These are phyloP conservation scores for Pisolithus albus DNA, from an alignment of 768 basidiomycete species.

Conservation along the genomic window DNA sequence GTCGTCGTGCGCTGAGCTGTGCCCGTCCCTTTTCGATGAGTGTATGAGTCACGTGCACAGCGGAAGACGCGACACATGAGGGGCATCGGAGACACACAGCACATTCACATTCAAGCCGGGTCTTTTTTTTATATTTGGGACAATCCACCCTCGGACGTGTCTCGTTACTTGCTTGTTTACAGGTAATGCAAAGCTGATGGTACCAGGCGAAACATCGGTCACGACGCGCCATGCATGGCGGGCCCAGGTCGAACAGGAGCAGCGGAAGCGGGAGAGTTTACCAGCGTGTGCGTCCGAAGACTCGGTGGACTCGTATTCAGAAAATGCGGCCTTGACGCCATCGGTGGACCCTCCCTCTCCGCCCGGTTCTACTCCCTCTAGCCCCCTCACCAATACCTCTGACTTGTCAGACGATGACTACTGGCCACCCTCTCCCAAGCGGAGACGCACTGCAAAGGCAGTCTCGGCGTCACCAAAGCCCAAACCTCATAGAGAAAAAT, in stretches of 20 bases:
- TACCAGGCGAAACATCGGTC: constrained; percentile 17
- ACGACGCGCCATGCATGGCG: constrained; percentile 27
- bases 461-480: constrained; percentile 1
- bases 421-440: constrained; percentile 19
- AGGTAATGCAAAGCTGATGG: constrained; percentile 7
- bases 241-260: constrained; percentile 14
- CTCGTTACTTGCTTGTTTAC: background rate
- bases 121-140: too few species aligned
- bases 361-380: constrained; percentile 15
- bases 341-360: constrained; percentile 13
- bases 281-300: background rate
- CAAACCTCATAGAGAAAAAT: background rate
- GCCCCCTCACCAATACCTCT: constrained; percentile 7
- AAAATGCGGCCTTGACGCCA: constrained; percentile 12
- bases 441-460: constrained; percentile 11
- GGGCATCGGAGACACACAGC: background rate
- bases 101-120: too few species aligned
- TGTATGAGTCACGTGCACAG: constrained; percentile 1
- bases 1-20: background rate
- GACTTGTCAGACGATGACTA: background rate
- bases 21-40: too few species aligned
- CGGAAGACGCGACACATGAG: background rate
- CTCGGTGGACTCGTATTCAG: constrained; percentile 15
- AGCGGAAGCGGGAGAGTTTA: background rate
- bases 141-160: background rate